Percentiles rank a stretch among this genome's conserved stretches.
phyloP scores from a whole-genome alignment of 1,284 basidiomycete genomes.

The Cutaneotrichosporon mucoides region DNA sequence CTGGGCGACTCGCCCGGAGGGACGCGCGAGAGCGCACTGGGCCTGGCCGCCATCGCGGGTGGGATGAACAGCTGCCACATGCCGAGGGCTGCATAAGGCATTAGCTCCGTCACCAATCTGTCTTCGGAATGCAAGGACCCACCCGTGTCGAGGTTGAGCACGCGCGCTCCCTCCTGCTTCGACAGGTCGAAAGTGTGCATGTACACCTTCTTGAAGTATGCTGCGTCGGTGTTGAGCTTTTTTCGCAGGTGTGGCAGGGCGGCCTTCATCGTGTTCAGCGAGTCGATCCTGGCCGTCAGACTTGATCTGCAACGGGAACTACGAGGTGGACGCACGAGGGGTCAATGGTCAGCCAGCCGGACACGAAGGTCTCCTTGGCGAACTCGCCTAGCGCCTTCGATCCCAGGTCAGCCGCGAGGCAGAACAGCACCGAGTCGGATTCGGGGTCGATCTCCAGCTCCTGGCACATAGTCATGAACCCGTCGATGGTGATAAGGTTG shows the following conservation, averaged over 20 bases:
- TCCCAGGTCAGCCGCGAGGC: constrained; percentile 47
- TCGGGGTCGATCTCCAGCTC: constrained; percentile 47
- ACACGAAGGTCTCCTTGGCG: constrained; percentile 68
- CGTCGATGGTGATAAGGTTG: constrained; percentile 48
- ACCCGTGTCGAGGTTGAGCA: constrained; percentile 53
- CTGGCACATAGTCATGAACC: constrained; percentile 44
- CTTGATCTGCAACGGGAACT: constrained; percentile 4
- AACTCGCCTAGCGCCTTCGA: constrained; percentile 63
- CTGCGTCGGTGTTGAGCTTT: constrained; percentile 63
- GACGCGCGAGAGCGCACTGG: constrained; percentile 56
- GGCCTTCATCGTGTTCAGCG: constrained; percentile 62
- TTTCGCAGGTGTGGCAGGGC: constrained; percentile 59
- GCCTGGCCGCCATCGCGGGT: constrained; percentile 67
- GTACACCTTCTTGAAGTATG: constrained; percentile 83
- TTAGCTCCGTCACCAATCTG: too few relatives aligned
- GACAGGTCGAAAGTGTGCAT: constrained; percentile 83
- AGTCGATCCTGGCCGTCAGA: constrained; percentile 59
- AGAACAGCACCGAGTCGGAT: constrained; percentile 48
- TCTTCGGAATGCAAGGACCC: background rate
- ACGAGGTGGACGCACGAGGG: constrained; percentile 26
- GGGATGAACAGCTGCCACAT: constrained; percentile 84
- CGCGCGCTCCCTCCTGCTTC: constrained; percentile 63
- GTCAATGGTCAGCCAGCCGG: constrained; percentile 65
- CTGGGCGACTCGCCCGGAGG: constrained; percentile 41
- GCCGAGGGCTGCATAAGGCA: constrained; percentile 22